Evolutionary conservation across 257 asterid genomes (phyloP).

Genomic region (Coffea canephora): DNA sequence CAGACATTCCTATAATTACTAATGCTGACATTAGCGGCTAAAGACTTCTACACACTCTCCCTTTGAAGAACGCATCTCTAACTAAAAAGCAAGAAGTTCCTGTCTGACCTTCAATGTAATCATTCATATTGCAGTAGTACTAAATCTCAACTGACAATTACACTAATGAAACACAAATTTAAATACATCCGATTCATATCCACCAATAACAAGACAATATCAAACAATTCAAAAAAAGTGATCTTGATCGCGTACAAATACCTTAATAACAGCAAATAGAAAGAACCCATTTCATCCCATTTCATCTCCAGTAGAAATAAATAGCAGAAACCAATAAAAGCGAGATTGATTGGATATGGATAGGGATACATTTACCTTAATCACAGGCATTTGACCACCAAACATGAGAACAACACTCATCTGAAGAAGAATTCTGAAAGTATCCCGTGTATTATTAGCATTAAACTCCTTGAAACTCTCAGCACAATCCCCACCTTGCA

Average conservation of each 20-base stretch:
- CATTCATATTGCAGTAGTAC: no score
- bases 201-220: no score
- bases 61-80: no score
- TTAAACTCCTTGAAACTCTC: slow-evolving; percentile 83
- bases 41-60: not conserved
- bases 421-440: slow-evolving; percentile 73
- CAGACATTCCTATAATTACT: no score
- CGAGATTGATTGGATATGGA: not conserved
- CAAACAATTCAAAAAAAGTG: no score
- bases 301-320: not conserved
- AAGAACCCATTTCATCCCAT: not conserved
- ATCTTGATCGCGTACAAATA: no score
- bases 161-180: not conserved
- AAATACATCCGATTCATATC: no score
- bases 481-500: slow-evolving; percentile 90
- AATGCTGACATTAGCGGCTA: not conserved
- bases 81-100: no score
- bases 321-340: no score
- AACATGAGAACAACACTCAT: slow-evolving; percentile 82
- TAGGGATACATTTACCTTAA: slow-evolving; percentile 46
- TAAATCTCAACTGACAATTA: not conserved
- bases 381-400: slow-evolving; percentile 80
- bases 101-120: no score
- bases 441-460: slow-evolving; percentile 72
- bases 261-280: no score